phyloP scores from a whole-genome alignment of 179 eudicot species.

The Heliamphora pulchella region DNA sequence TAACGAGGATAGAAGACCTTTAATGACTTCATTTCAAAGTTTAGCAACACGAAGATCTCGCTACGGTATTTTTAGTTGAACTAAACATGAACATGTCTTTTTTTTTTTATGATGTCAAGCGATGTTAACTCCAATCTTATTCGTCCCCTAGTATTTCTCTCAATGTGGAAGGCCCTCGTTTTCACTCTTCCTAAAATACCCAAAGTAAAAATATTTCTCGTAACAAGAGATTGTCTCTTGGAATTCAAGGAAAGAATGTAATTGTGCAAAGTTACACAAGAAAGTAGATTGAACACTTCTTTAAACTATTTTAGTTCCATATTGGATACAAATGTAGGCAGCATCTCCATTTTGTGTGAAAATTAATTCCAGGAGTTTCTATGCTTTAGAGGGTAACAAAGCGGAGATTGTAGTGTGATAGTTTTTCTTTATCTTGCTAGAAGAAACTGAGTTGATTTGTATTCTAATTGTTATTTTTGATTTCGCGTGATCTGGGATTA shows the following conservation, averaged over 20 bases:
- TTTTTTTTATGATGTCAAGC: background rate
- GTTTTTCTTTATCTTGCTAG: background rate
- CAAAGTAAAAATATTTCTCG: background rate
- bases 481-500: background rate
- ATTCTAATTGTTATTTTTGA: background rate
- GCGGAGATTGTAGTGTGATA: too few relatives aligned
- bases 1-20: too few relatives aligned
- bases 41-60: constrained; percentile 30
- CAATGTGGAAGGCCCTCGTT: too few relatives aligned
- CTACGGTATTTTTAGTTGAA: constrained; percentile 28
- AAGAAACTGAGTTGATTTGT: background rate
- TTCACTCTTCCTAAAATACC: background rate
- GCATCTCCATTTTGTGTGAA: background rate
- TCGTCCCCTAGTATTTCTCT: too few relatives aligned
- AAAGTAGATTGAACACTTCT: too few relatives aligned
- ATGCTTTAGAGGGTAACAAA: background rate
- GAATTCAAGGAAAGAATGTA: background rate
- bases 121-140: background rate
- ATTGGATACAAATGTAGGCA: background rate
- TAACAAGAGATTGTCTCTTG: background rate
- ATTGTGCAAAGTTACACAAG: background rate
- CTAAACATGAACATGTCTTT: background rate
- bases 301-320: background rate
- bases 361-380: background rate
- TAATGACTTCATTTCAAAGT: constrained; percentile 20